Base-by-base conservation (phyloP, 352 stramenopile genomes). In the Globisporangium middletonii region DNA sequence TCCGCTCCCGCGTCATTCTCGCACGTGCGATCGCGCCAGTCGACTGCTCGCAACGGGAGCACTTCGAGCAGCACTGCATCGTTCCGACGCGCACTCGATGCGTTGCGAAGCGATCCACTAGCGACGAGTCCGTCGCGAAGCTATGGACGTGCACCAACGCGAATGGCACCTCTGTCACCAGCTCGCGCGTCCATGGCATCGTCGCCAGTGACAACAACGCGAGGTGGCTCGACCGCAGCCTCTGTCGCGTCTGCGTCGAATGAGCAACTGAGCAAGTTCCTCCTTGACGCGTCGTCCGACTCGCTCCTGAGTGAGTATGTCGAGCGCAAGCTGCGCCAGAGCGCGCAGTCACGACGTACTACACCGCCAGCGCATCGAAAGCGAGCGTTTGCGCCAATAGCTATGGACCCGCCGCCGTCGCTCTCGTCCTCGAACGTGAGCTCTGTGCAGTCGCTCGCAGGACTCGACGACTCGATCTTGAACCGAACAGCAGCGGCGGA, bases 271-370 rank as follows among this genome's bases (percentile, higher is more conserved):
- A 59, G 60, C 23, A 61, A 64, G 35, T 81, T 86, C 52, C 55
- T 88, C 42, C 26, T 72, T 7, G 69, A 89, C 18, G 73, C 79
- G 18, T 85, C 79, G 9, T 69, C 72, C 0, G 77, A 88, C 56
- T 79, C 71, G 6, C 48, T 77, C 2, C 51, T 91, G 4, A 76
- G 68, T 33, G 77, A 88, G 19, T 89, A 82, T 33, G 74, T 90
- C 9, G 82, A 89, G 45, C 72, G 76, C 3, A 88, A 91, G 43
- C 55, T 91, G 13, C 75, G 68, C 23, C 59, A 59, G 41, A 77
- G 62, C 38, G 53, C 38, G 13, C 50, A 42, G 43, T 26, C 43
- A 15, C n/a, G 19, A 19, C 43, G 18, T 12, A 6, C 18, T 12
- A 6, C 18, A 28, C 9, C n/a, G 43, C 43, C 43, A 48, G 15